Base-by-base conservation (phyloP, 2,329 filamentous ascomycete genomes). In the Colletotrichum sp. region DNA sequence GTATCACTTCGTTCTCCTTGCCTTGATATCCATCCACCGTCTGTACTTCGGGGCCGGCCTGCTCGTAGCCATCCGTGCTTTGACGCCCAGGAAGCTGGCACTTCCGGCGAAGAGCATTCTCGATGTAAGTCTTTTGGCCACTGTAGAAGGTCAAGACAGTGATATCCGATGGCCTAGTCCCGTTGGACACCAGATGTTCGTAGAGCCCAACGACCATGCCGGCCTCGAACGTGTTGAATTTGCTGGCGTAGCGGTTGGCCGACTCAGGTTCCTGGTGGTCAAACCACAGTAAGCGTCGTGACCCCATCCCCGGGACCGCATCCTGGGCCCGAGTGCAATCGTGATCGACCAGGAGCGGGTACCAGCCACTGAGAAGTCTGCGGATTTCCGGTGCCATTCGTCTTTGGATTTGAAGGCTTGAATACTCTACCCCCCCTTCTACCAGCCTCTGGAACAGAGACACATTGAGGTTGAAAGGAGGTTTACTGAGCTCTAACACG, bases 1-100 rank as follows among this genome's bases (percentile, higher is more conserved):
- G 82, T 12, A 98, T 89, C 10, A 98, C 88, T 28, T 96, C 94
- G 77, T 98, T 98, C 82, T 98, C 95, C 80, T 98, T 95, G 15
- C 96, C 96, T 82, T 98, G 96, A 80, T 96, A 98, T 0, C 94
- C 95, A 80, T 98, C 96, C 0, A 98, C 95, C 0, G 96, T 98
- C 34, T 75, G 81, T 80, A 84, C 48, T 90, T 81, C 60, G 77
- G 55, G 72, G 63, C 12, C 48, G 52, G 68, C 81, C 60, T 44
- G 79, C 57, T 52, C 85, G 81, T 48, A 48, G 22, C 80, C 78
- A n/a, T 48, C 22, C 8, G 18, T 39, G 28, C n/a, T 8, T 34
- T 28, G n/a, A 18, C 16, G 36, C 28, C 36, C 63, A 22, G 6
- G n/a, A n/a, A 9, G 8, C n/a, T 26, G 44, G 9, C 26, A 26